Percentiles rank a stretch among this genome's conserved stretches.
Conservation (phyloP, 352 stramenopile species). For the Phytophthora parvispora region DNA sequence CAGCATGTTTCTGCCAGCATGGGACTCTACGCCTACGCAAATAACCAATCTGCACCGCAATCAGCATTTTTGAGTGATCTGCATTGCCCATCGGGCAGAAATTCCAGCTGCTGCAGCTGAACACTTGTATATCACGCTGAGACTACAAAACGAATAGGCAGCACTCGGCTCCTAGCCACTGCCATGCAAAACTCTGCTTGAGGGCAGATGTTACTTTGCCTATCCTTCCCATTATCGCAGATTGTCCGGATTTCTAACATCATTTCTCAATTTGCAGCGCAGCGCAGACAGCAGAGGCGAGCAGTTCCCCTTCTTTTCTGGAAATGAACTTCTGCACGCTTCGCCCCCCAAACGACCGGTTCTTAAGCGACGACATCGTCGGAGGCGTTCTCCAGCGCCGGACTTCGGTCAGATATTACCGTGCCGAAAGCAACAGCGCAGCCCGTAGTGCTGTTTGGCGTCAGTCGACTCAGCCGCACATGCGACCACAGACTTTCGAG, state of each 20-base stretch:
- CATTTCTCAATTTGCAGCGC: conserved; percentile 27
- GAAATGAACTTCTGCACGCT: conserved; percentile 18
- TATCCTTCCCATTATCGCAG: conserved; percentile 24
- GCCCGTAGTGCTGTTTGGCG: not conserved
- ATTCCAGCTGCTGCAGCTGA: conserved; percentile 15
- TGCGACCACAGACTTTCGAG: not conserved
- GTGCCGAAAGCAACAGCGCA: not conserved
- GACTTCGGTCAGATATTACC: not conserved
- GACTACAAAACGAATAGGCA: conserved; percentile 3
- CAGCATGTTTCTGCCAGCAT: not conserved
- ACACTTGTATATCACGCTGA: conserved; percentile 20
- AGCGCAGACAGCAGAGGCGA: not conserved
- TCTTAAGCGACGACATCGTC: conserved; percentile 23
- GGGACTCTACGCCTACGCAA: too few relatives aligned
- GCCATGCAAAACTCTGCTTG: conserved; percentile 1
- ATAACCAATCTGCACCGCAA: too few relatives aligned
- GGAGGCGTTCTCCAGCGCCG: conserved; percentile 9
- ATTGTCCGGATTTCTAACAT: conserved; percentile 11
- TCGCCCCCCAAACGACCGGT: conserved; percentile 13
- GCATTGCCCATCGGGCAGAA: conserved; percentile 20
- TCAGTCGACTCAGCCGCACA: not conserved
- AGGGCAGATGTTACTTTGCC: conserved; percentile 14
- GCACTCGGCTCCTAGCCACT: not conserved
- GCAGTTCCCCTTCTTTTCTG: not conserved
- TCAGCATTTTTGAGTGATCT: conserved; percentile 18